Base-by-base conservation (phyloP, 1,284 basidiomycete species). In the Pascua sp. region DNA sequence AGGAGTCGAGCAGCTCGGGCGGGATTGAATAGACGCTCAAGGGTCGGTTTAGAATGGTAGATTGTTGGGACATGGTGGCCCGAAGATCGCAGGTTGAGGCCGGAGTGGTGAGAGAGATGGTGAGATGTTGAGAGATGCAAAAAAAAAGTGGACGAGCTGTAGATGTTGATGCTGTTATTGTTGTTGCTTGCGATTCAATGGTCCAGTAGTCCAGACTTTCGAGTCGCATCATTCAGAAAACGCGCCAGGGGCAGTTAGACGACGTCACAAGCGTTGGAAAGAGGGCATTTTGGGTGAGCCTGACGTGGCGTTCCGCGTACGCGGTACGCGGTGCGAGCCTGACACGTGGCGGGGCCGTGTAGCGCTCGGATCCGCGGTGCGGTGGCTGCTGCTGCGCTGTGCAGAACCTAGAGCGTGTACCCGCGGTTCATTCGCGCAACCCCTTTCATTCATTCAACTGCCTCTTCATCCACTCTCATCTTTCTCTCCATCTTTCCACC, bases 1-100 rank as follows among this genome's bases (percentile, higher is more conserved):
- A 80, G n/a, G 82, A 82, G 55, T 84, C 81, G 46, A 91, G 72
- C 32, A 91, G 79, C 53, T 85, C 82, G n/a, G 71, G 66, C 10
- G 90, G 87, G 9, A 92, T 79, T 46, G 83, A 81, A 74, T 84
- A 89, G 53, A 86, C 77, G 70, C 59, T 68, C 52, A 75, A 53
- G 2, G 63, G 54, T 32, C 70, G 62, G 7, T 53, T 53, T 17
- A 70, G 64, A 24, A 68, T 57, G 5, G 49, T 43, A 18, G 41
- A 42, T 8, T 47, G 46, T 38, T 38, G 17, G 39, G 48, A 8
- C 8, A 42, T 32, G 24, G 24, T 32, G 24, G 3, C 24, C 24
- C 3, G 24, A 32, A 7, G 24, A 32, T 32, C 24, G 24, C 7
- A 32, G 24, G 24, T 32, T 32, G 24, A 32, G 24, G 24, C 24